A percentile compares a stretch with the other conserved stretches of the same genome.
These are phyloP conservation scores for Coniferiporia sulphurascens DNA, from an alignment of 1,284 basidiomycete species.

Conservation along the genomic window DNA sequence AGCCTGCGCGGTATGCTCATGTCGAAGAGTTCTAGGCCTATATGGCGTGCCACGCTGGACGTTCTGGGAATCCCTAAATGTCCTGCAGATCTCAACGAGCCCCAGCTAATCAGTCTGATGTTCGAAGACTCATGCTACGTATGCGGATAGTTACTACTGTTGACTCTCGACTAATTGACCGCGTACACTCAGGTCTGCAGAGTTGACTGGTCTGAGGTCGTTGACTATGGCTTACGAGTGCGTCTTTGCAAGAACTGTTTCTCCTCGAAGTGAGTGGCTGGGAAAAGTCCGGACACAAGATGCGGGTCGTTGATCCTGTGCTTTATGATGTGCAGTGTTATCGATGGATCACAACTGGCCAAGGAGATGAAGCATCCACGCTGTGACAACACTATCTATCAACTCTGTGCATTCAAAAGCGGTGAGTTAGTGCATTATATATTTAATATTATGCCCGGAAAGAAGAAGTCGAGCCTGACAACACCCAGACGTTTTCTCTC, in stretches of 20 bases:
- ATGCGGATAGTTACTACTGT: background rate
- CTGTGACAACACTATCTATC: background rate
- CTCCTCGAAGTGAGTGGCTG: background rate
- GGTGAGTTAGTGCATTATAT: background rate
- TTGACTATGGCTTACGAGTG: background rate
- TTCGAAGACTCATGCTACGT: slow-evolving; percentile 26
- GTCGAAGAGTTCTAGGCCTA: slow-evolving; percentile 7
- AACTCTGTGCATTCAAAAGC: background rate
- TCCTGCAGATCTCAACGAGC: slow-evolving; percentile 22
- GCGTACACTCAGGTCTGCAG: background rate
- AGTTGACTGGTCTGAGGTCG: slow-evolving; percentile 8
- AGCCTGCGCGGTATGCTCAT: slow-evolving; percentile 13
- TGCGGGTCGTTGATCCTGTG: background rate
- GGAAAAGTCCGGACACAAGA: background rate
- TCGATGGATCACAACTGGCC: background rate
- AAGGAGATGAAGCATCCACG: background rate
- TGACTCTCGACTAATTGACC: background rate
- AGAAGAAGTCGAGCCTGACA: too few relatives aligned
- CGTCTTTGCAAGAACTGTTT: background rate
- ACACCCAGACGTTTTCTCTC: background rate
- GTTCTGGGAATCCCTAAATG: slow-evolving; percentile 26
- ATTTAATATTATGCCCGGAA: too few relatives aligned
- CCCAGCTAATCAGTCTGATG: slow-evolving; percentile 25
- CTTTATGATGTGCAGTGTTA: background rate
- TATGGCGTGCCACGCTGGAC: slow-evolving; percentile 21